phyloP scores from a whole-genome alignment of 805 yeast genomes.

The Starmerella sp. region DNA sequence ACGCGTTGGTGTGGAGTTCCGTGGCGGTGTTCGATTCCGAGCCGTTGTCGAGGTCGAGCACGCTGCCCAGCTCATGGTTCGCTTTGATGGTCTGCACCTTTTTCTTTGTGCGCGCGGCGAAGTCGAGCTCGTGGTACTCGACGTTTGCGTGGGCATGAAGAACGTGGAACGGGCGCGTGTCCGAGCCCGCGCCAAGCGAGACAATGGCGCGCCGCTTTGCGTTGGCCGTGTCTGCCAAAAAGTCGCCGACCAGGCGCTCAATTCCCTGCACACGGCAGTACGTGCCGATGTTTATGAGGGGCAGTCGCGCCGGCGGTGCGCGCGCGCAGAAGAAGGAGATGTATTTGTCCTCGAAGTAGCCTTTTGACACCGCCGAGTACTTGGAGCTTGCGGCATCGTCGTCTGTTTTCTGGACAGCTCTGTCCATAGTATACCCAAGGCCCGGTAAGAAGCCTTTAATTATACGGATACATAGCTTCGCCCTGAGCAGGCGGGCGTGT shows the following conservation, averaged over 20 bases:
- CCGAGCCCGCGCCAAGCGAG: slow-evolving; percentile 75
- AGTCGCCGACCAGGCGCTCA: slow-evolving; percentile 33
- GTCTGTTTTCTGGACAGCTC: slow-evolving; percentile 45
- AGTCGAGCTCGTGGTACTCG: slow-evolving; percentile 52
- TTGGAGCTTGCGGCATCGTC: slow-evolving; percentile 50
- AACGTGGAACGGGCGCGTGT: slow-evolving; percentile 51
- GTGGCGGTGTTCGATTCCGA: not conserved
- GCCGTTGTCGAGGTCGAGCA: slow-evolving; percentile 20
- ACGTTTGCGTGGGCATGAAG: slow-evolving; percentile 31
- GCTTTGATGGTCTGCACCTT: slow-evolving; percentile 41
- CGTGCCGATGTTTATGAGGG: slow-evolving; percentile 54
- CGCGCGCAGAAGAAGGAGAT: slow-evolving; percentile 18
- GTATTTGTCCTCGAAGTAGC: slow-evolving; percentile 38
- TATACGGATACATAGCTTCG: too few species aligned
- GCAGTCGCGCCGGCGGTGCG: slow-evolving; percentile 35
- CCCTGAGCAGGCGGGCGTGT: too few species aligned
- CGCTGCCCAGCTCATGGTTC: slow-evolving; percentile 25
- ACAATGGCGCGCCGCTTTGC: slow-evolving; percentile 36
- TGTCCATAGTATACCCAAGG: slow-evolving; percentile 13
- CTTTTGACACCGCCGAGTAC: slow-evolving; percentile 34
- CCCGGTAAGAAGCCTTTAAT: too few species aligned
- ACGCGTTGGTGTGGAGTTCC: slow-evolving; percentile 24
- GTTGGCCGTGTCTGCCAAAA: slow-evolving; percentile 25
- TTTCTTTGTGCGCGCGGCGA: slow-evolving; percentile 40
- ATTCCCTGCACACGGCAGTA: slow-evolving; percentile 40